A percentile compares a stretch with the other conserved stretches of the same genome.
Conservation (phyloP, 805 yeast species). For the Wickerhamomyces sydowiorum region DNA sequence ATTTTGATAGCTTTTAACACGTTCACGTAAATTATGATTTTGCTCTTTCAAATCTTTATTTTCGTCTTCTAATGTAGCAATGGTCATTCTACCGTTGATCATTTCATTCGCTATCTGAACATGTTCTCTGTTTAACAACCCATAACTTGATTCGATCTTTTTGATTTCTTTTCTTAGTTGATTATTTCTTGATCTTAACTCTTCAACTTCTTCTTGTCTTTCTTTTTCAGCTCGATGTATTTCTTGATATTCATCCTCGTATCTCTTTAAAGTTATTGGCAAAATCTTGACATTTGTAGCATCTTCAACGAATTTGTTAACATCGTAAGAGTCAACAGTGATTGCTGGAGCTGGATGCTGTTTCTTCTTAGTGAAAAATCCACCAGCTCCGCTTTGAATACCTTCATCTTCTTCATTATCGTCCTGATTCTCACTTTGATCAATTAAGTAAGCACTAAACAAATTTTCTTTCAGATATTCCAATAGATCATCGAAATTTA, state of each 20-base stretch:
- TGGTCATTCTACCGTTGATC: constrained; percentile 69
- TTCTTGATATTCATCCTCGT: constrained; percentile 67
- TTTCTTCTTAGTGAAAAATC: constrained; percentile 9
- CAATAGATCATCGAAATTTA: constrained; percentile 72
- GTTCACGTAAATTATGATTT: constrained; percentile 39
- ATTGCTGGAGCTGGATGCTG: constrained; percentile 6
- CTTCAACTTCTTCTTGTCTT: constrained; percentile 60
- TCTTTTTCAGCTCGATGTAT: constrained; percentile 70
- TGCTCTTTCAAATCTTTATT: constrained; percentile 51
- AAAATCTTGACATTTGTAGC: constrained; percentile 68
- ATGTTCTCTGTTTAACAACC: constrained; percentile 74
- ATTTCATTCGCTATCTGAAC: constrained; percentile 81
- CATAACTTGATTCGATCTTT: constrained; percentile 63
- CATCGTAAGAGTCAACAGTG: constrained; percentile 40
- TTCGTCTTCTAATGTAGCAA: constrained; percentile 74
- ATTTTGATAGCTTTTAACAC: constrained; percentile 22
- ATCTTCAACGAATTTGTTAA: constrained; percentile 71
- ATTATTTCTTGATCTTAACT: constrained; percentile 62
- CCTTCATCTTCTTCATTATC: constrained; percentile 20
- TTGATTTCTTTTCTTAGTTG: constrained; percentile 67
- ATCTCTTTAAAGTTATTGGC: constrained; percentile 69
- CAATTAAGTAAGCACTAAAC: constrained; percentile 61
- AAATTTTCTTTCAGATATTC: constrained; percentile 74
- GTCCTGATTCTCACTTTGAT: constrained; percentile 22
- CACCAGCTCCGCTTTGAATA: constrained; percentile 2